Evolutionary conservation across 768 basidiomycete species (phyloP).

Genomic region (Galerina marginata): DNA sequence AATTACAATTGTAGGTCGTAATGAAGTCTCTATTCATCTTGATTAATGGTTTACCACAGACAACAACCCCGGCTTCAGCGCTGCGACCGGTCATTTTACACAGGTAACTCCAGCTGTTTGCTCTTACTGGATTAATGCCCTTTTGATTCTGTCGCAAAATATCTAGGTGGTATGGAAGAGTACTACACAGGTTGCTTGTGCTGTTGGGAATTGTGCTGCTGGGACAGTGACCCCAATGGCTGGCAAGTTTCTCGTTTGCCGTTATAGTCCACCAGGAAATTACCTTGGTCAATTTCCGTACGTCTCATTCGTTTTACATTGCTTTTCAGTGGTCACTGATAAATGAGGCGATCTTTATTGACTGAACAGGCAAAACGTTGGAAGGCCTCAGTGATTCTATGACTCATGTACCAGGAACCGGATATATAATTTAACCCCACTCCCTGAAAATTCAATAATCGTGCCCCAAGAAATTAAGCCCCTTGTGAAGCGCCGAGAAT

Average conservation of each 20-base stretch:
- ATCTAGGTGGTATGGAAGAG: slow-evolving; percentile 57
- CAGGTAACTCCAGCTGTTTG: slow-evolving; percentile 16
- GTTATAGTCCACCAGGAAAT: slow-evolving; percentile 31
- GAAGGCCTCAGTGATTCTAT: too few relatives aligned
- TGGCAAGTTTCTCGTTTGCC: slow-evolving; percentile 28
- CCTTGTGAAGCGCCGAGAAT: too few relatives aligned
- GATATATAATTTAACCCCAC: too few relatives aligned
- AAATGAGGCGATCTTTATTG: too few relatives aligned
- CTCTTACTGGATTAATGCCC: too few relatives aligned
- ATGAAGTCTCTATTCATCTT: not conserved
- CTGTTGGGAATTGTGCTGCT: slow-evolving; percentile 41
- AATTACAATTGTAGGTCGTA: slow-evolving; percentile 25
- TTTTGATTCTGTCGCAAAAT: too few relatives aligned
- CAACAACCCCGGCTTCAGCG: slow-evolving; percentile 28
- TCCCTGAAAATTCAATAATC: too few relatives aligned
- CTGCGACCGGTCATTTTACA: slow-evolving; percentile 33
- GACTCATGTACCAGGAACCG: too few relatives aligned
- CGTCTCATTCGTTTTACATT: not conserved
- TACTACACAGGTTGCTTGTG: slow-evolving; percentile 52
- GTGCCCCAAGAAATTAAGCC: too few relatives aligned
- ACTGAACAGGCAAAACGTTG: not conserved
- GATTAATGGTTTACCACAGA: slow-evolving; percentile 12
- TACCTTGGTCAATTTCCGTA: slow-evolving; percentile 11
- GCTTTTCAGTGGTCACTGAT: too few relatives aligned
- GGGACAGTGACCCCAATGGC: slow-evolving; percentile 25